These are phyloP conservation scores for Glycine tomentella DNA, from an alignment of 306 rosid genomes.

Conservation along the genomic window DNA sequence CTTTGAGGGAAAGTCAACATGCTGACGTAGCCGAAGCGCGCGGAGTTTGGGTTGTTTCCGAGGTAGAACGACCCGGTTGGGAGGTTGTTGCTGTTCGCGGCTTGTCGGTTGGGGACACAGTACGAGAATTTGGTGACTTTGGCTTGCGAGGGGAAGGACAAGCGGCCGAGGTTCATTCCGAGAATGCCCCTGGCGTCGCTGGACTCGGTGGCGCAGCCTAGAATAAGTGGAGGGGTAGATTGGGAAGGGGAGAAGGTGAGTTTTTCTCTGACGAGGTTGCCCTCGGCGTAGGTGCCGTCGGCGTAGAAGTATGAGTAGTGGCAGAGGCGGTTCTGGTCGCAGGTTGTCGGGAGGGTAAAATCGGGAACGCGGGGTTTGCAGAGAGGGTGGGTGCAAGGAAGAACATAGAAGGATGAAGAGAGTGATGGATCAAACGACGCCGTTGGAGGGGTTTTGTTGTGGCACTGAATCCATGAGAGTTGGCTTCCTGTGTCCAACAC, in stretches of 20 bases:
- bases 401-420: conserved; percentile 79
- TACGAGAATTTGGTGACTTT: conserved; percentile 77
- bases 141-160: conserved; percentile 78
- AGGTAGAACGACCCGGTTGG: conserved; percentile 73
- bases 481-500: conserved; percentile 96
- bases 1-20: conserved; percentile 58
- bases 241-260: conserved; percentile 63
- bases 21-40: conserved; percentile 54
- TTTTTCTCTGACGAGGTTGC: conserved; percentile 84
- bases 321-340: conserved; percentile 90
- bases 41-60: conserved; percentile 75
- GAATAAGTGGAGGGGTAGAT: conserved; percentile 74
- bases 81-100: conserved; percentile 20
- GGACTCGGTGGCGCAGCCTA: conserved; percentile 77
- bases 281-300: conserved; percentile 92
- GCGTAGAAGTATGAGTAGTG: conserved; percentile 96
- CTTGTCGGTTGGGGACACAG: conserved; percentile 65
- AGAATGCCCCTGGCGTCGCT: conserved; percentile 77
- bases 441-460: conserved; percentile 53
- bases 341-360: conserved; percentile 83
- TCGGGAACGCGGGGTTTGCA: conserved; percentile 92
- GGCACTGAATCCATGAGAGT: conserved; percentile 92
- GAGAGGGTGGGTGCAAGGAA: conserved; percentile 81
- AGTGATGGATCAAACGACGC: conserved; percentile 79
- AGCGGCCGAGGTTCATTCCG: conserved; percentile 85